Conservation (phyloP, 768 basidiomycete species). For the Coprinopsis strossmayeri region DNA sequence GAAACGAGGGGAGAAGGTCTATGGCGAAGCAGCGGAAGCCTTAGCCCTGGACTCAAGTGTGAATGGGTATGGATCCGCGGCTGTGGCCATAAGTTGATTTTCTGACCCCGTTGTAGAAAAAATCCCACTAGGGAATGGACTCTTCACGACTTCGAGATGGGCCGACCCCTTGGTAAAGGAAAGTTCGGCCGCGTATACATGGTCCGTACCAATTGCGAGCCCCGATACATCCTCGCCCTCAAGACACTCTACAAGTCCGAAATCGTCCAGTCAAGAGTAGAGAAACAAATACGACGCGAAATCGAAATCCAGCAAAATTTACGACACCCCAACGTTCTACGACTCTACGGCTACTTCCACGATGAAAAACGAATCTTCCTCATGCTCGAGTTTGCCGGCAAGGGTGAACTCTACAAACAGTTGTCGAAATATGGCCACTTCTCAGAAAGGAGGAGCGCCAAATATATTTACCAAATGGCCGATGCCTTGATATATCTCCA, state of each 20-base stretch:
- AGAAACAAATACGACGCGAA: slow-evolving; percentile 95
- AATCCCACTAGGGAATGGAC: slow-evolving; percentile 82
- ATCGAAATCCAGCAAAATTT: slow-evolving; percentile 98
- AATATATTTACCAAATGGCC: slow-evolving; percentile 98
- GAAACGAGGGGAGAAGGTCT: slow-evolving; percentile 66
- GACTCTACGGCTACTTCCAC: slow-evolving; percentile 96
- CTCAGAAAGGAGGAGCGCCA: slow-evolving; percentile 77
- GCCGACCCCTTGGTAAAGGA: slow-evolving; percentile 94
- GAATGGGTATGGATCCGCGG: slow-evolving; percentile 45
- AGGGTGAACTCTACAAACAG: slow-evolving; percentile 96
- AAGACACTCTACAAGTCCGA: slow-evolving; percentile 97
- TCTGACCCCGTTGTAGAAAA: slow-evolving; percentile 30
- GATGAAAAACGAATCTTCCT: slow-evolving; percentile 97
- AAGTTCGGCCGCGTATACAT: slow-evolving; percentile 99
- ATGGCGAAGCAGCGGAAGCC: slow-evolving; percentile 72
- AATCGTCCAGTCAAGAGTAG: slow-evolving; percentile 84
- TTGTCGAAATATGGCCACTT: slow-evolving; percentile 82
- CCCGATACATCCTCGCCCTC: slow-evolving; percentile 91
- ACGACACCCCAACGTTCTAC: slow-evolving; percentile 89
- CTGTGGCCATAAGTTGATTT: neutral
- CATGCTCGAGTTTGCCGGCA: slow-evolving; percentile 96
- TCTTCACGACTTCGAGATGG: slow-evolving; percentile 86
- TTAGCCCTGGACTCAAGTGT: slow-evolving; percentile 82
- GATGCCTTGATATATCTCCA: slow-evolving; percentile 92
- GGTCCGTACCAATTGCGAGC: slow-evolving; percentile 85